Conservation (phyloP, 176 grass and related monocot genomes). For the Zoysia japonica region DNA sequence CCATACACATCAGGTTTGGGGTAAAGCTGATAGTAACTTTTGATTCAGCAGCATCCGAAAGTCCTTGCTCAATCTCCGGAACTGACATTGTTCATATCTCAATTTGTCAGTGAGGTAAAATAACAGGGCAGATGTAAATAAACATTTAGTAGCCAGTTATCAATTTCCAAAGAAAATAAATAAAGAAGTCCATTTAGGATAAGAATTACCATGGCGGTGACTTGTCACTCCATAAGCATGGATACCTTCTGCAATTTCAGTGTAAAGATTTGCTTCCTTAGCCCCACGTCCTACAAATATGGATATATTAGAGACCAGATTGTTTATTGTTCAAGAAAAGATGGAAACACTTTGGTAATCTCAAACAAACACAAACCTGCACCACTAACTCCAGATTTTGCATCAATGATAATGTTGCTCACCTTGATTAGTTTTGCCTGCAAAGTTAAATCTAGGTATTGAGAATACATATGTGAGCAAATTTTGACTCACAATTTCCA, state of each 20-base stretch:
- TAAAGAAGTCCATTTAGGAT: background rate
- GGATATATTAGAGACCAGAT: conserved; percentile 5
- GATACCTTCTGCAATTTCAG: conserved; percentile 93
- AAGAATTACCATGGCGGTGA: conserved; percentile 84
- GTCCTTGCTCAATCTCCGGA: conserved; percentile 97
- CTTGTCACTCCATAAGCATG: conserved; percentile 91
- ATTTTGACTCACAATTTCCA: background rate
- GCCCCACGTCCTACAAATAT: conserved; percentile 79
- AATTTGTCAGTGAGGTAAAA: conserved; percentile 32
- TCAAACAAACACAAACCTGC: conserved; percentile 57
- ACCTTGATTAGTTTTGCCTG: conserved; percentile 77
- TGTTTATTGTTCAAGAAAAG: background rate
- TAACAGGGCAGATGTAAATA: conserved; percentile 17
- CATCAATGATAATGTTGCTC: conserved; percentile 94
- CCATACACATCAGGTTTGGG: conserved; percentile 95
- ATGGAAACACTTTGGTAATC: background rate
- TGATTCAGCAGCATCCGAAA: conserved; percentile 76
- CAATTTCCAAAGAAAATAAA: background rate
- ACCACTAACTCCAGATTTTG: conserved; percentile 95
- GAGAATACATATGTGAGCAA: conserved; percentile 1
- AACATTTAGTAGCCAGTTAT: conserved; percentile 15
- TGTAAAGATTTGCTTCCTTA: conserved; percentile 99
- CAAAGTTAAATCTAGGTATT: conserved; percentile 20
- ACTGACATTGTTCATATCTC: conserved; percentile 52
- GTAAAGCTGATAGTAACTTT: conserved; percentile 96